Conservation (phyloP, 306 rosid species). For the Adenanthera pavonina region DNA sequence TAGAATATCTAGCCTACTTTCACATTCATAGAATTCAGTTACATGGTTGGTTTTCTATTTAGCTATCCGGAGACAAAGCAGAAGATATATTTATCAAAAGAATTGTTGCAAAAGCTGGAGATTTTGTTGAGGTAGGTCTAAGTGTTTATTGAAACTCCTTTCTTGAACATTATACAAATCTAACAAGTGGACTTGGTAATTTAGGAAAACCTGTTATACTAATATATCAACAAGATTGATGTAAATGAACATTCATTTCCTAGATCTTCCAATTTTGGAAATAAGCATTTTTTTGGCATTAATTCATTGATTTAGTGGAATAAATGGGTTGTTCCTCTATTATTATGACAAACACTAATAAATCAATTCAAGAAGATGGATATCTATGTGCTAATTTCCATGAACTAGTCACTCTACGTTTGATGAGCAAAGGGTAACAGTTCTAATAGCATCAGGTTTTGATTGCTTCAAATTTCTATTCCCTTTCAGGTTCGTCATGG, state of each 20-base stretch:
- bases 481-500: slow-evolving; percentile 66
- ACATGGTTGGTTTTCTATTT: slow-evolving; percentile 45
- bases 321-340: not conserved
- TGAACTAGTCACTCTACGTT: not conserved
- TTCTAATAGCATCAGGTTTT: slow-evolving; percentile 21
- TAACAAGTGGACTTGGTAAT: slow-evolving; percentile 18
- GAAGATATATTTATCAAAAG: slow-evolving; percentile 72
- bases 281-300: not conserved
- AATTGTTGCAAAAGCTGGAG: slow-evolving; percentile 89
- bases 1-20: slow-evolving; percentile 33
- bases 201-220: slow-evolving; percentile 4
- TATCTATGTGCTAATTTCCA: not conserved
- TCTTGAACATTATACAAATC: not conserved
- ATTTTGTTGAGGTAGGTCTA: slow-evolving; percentile 85
- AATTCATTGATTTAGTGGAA: slow-evolving; percentile 6
- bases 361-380: not conserved
- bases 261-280: not conserved
- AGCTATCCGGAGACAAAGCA: slow-evolving; percentile 57
- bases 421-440: slow-evolving; percentile 17
- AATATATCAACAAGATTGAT: slow-evolving; percentile 26
- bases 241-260: slow-evolving; percentile 3
- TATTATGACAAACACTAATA: not conserved
- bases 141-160: not conserved
- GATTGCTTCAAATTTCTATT: slow-evolving; percentile 26
- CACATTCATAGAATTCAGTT: slow-evolving; percentile 20